Evolutionary conservation across 768 basidiomycete species (phyloP).

Genomic region (Tylopilus plumbeoviolaceoides): DNA sequence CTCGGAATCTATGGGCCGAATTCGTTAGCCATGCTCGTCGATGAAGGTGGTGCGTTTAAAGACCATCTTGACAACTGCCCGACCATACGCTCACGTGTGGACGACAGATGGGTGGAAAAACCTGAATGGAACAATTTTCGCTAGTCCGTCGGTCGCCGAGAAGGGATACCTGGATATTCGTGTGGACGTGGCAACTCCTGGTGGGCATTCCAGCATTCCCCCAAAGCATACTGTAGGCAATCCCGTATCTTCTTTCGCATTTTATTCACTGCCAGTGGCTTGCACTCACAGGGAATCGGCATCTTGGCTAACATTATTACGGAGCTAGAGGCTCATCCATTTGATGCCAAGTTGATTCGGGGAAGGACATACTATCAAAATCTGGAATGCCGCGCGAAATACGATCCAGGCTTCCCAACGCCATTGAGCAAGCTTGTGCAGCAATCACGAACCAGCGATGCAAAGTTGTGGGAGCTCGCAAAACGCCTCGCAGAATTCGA

Average conservation of each 20-base stretch:
- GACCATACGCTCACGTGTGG: not conserved
- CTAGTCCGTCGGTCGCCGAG: conserved; percentile 33
- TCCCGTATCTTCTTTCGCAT: conserved; percentile 14
- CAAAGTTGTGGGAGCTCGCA: conserved; percentile 15
- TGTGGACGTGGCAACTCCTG: conserved; percentile 41
- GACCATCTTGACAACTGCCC: not conserved
- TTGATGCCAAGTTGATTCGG: conserved; percentile 27
- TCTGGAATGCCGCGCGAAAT: conserved; percentile 40
- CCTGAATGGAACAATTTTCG: conserved; percentile 30
- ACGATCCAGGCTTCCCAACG: conserved; percentile 35
- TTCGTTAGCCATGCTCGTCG: conserved; percentile 50
- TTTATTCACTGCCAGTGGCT: conserved; percentile 4
- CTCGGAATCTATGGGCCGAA: conserved; percentile 41
- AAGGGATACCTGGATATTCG: conserved; percentile 43
- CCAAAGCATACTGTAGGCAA: conserved; percentile 44
- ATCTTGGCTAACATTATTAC: conserved; percentile 47
- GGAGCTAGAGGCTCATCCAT: conserved; percentile 45
- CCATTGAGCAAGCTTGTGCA: conserved; percentile 16
- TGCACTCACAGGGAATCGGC: conserved; percentile 38
- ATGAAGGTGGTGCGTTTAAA: conserved; percentile 46
- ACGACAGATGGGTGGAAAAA: conserved; percentile 28
- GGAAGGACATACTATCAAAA: conserved; percentile 26
- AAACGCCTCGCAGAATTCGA: conserved; percentile 20
- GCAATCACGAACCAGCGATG: conserved; percentile 20
- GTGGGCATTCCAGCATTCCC: conserved; percentile 55